Evolutionary conservation across 257 asterid species (phyloP), one percentile per base, ranked within the genome.

Genomic region (Solanum commersonii): DNA sequence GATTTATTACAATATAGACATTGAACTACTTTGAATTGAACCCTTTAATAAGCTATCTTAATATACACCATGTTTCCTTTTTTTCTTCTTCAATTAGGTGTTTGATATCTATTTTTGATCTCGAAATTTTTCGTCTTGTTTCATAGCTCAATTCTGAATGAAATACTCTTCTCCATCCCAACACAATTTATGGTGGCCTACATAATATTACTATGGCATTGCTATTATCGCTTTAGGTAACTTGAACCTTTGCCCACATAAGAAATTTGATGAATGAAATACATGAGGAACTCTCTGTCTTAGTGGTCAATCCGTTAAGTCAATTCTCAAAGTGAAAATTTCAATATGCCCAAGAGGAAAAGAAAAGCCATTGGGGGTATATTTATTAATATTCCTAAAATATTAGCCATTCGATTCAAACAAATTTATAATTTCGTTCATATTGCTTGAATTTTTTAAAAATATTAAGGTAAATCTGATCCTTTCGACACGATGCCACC

Each of bases 1-100:
- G 71, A 87, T 87, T 77, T 83, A 89, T 89, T 29, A 38, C 86
- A 87, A 89, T 76, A 83, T 90, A 86, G 92, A 90, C 89, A 72
- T 86, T 25, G 38, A 35, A 14, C 16, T 25, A 42, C 84, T 35
- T 15, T 25, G 2, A 76, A 40, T 46, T 46, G 2, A 46, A 13
- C 20, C 12, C 34, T 76, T 76, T 38, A 38, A 23, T 59, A 59
- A 20, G 8, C 1, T 10, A 10, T 56, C 25, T 56, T 56, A 18
- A 56, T 56, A 56, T 22, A 18, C 59, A 49, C 8, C 20, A 49
- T 5, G 60, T 15, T 49, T 2, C 8, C 7, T 5, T 49, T 5
- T 49, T 16, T 49, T 2, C 6, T 13, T 16, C 1, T 16, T 16
- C 0, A 5, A 46, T 49, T 49, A 3, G 27, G 2, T 22, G 5